Conservation (phyloP, 331 rosid species). For the Pyracantha coccinea region DNA sequence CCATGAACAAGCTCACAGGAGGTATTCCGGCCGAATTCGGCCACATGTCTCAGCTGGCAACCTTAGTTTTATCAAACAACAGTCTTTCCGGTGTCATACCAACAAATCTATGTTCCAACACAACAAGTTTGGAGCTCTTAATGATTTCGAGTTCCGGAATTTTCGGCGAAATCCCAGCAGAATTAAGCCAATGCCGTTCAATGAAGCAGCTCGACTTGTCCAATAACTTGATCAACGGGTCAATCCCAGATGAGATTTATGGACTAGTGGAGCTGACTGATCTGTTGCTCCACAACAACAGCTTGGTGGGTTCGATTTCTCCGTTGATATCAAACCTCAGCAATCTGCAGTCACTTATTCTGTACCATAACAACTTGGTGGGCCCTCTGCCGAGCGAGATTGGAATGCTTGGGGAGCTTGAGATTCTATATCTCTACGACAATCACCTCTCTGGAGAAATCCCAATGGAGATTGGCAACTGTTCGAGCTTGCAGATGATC, state of each 20-base stretch:
- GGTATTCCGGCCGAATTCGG: conserved; percentile 63
- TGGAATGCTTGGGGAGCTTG: conserved; percentile 69
- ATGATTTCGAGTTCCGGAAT: conserved; percentile 40
- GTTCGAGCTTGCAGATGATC: conserved; percentile 66
- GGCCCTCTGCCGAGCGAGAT: conserved; percentile 73
- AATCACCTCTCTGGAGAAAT: conserved; percentile 59
- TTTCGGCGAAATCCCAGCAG: conserved; percentile 59
- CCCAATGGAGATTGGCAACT: conserved; percentile 75
- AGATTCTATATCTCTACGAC: conserved; percentile 71
- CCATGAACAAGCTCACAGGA: conserved; percentile 57
- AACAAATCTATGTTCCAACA: conserved; percentile 52
- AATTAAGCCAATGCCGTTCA: conserved; percentile 47
- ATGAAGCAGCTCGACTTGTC: conserved; percentile 76
- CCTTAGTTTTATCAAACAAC: conserved; percentile 64
- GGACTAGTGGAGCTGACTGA: conserved; percentile 45
- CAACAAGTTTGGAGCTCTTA: conserved; percentile 57
- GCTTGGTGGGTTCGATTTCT: conserved; percentile 62
- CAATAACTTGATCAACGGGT: conserved; percentile 56
- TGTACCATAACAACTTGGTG: conserved; percentile 63
- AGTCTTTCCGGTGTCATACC: conserved; percentile 58
- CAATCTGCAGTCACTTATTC: conserved; percentile 38
- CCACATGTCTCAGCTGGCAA: conserved; percentile 39
- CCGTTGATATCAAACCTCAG: conserved; percentile 61
- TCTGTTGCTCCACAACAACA: conserved; percentile 74
- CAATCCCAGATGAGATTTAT: conserved; percentile 58